Evolutionary conservation across 148 eudicot genomes (phyloP).

Genomic region (Vaccinium darrowii): DNA sequence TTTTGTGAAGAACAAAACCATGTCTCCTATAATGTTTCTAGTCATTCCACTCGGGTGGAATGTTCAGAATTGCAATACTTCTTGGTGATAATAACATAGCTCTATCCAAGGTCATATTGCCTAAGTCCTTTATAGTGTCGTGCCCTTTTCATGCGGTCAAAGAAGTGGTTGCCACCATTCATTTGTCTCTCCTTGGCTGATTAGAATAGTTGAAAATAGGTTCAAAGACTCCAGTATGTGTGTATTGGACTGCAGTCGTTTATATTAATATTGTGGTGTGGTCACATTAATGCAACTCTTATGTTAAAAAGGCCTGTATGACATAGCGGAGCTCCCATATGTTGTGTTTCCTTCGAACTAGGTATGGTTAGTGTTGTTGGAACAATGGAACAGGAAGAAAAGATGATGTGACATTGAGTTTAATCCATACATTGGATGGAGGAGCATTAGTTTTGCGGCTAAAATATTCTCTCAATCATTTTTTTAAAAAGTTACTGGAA

Average conservation of each 20-base stretch:
- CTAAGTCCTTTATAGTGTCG: neutral
- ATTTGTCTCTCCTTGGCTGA: neutral
- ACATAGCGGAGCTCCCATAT: neutral
- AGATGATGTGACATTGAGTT: neutral
- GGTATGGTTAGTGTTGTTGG: neutral
- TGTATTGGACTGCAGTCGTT: neutral
- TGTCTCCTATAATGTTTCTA: neutral
- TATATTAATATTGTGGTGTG: too few species aligned
- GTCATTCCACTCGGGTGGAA: neutral
- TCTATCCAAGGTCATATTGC: neutral
- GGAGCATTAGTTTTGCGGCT: neutral
- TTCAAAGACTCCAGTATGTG: neutral
- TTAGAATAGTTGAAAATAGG: slow-evolving; percentile 1
- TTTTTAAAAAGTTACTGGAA: neutral
- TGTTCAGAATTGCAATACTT: neutral
- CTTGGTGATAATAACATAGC: neutral
- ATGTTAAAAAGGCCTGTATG: neutral
- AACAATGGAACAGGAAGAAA: neutral
- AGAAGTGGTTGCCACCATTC: neutral
- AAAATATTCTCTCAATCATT: neutral
- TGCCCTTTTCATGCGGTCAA: neutral
- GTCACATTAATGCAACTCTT: neutral
- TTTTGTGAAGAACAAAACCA: too few species aligned
- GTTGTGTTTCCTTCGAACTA: neutral
- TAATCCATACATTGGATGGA: neutral